Evolutionary conservation across 768 basidiomycete species (phyloP).

Genomic region (Dentipellis sp.): DNA sequence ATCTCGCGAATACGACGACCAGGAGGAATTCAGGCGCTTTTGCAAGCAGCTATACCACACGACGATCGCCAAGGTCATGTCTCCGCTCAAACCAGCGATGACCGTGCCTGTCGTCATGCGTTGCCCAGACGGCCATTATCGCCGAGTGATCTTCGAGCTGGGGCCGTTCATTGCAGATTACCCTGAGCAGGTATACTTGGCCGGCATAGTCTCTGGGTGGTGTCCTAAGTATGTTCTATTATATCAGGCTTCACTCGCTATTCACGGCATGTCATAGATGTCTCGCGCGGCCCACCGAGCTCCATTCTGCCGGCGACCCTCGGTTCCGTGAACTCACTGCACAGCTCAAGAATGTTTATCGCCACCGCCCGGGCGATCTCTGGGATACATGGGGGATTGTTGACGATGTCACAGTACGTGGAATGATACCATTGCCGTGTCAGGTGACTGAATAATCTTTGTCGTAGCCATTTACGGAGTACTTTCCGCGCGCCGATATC

Average conservation of each 20-base stretch:
- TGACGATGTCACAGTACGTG: slow-evolving; percentile 12
- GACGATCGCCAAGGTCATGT: slow-evolving; percentile 6
- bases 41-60: slow-evolving; percentile 14
- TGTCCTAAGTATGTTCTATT: slow-evolving; percentile 14
- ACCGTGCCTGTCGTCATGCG: slow-evolving; percentile 14
- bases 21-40: slow-evolving; percentile 11
- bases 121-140: slow-evolving; percentile 27
- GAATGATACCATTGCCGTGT: not conserved
- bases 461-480: too few relatives aligned
- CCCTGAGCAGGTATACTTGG: slow-evolving; percentile 26
- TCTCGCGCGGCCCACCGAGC: too few relatives aligned
- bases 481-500: slow-evolving; percentile 7
- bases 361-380: too few relatives aligned
- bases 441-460: not conserved
- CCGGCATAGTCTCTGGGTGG: slow-evolving; percentile 20
- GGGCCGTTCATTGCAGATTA: slow-evolving; percentile 31
- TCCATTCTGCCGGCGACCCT: too few relatives aligned
- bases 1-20: slow-evolving; percentile 5
- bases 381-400: too few relatives aligned
- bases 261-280: too few relatives aligned
- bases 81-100: slow-evolving; percentile 11
- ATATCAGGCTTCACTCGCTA: slow-evolving; percentile 7
- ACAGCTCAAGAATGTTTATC: too few relatives aligned
- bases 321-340: too few relatives aligned
- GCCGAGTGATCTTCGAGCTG: slow-evolving; percentile 21